Evolutionary conservation across 345 rosid species (phyloP).

Genomic region (Salix udensis): DNA sequence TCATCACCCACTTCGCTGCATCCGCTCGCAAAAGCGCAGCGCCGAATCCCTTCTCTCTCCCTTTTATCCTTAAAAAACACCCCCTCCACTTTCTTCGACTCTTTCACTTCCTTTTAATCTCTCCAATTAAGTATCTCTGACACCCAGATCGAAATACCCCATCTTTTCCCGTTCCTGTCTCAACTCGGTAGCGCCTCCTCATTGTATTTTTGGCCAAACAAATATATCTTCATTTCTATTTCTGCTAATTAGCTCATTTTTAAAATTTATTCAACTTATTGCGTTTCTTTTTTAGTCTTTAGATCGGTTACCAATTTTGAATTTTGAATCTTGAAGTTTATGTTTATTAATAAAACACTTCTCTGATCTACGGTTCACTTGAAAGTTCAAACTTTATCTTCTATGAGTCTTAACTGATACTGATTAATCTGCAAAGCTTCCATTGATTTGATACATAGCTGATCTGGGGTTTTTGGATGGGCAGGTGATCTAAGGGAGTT

Average conservation of each 20-base stretch:
- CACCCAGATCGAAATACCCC: conserved; percentile 6
- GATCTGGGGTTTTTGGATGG: conserved; percentile 4
- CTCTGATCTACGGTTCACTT: not conserved
- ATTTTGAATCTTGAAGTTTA: not conserved
- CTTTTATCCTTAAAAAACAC: not conserved
- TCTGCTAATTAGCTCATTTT: not conserved
- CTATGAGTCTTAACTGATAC: not conserved
- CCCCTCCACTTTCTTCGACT: not conserved
- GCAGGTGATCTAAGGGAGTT: conserved; percentile 1
- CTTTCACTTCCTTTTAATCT: not conserved
- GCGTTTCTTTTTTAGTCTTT: not conserved
- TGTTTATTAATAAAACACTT: not conserved
- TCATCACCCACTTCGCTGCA: not conserved
- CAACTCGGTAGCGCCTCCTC: not conserved
- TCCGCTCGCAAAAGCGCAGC: conserved; percentile 12
- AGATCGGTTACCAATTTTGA: not conserved
- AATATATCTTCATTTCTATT: not conserved
- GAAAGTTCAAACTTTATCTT: not conserved
- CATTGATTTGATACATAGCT: not conserved
- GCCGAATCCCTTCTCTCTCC: not conserved
- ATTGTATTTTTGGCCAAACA: not conserved
- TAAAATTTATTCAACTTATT: not conserved
- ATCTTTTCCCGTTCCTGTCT: not conserved
- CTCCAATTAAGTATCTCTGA: not conserved
- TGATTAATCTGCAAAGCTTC: not conserved